Evolutionary conservation across 345 rosid species (phyloP).

Genomic region (Geranium rotundifolium): DNA sequence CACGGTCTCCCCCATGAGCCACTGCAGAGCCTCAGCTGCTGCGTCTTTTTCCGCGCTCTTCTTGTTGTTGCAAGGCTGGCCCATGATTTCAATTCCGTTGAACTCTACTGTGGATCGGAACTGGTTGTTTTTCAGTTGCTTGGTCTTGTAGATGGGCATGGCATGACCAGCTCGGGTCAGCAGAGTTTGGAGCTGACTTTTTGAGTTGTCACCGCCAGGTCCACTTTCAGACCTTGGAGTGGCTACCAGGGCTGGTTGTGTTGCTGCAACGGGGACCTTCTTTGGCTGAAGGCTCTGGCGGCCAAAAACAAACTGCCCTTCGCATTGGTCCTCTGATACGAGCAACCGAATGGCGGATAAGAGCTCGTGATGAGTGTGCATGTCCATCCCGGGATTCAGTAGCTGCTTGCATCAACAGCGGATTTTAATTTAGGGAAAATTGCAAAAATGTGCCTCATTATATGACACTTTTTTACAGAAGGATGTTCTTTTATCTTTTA

Average conservation of each 20-base stretch:
- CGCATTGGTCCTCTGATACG: conserved; percentile 49
- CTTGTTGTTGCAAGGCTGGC: conserved; percentile 79
- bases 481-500: too few relatives aligned
- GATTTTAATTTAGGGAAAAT: neutral
- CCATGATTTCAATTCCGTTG: conserved; percentile 60
- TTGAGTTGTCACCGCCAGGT: conserved; percentile 83
- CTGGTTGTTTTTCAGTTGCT: conserved; percentile 58
- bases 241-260: conserved; percentile 19
- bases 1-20: conserved; percentile 50
- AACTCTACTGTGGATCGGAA: conserved; percentile 67
- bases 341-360: conserved; percentile 46
- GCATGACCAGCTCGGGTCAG: conserved; percentile 69
- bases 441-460: too few relatives aligned
- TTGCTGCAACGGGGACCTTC: conserved; percentile 19
- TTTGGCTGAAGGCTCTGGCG: conserved; percentile 31
- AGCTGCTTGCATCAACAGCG: conserved; percentile 35
- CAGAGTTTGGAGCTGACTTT: conserved; percentile 83
- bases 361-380: conserved; percentile 42
- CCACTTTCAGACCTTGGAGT: conserved; percentile 53
- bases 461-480: too few relatives aligned
- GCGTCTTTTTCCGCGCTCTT: conserved; percentile 95
- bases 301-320: conserved; percentile 71
- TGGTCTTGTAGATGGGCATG: conserved; percentile 62
- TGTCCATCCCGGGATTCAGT: conserved; percentile 50
- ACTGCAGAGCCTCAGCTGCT: conserved; percentile 78